Base-by-base conservation (phyloP, 2,329 filamentous ascomycete species). In the Pezizomycotina sp. region DNA sequence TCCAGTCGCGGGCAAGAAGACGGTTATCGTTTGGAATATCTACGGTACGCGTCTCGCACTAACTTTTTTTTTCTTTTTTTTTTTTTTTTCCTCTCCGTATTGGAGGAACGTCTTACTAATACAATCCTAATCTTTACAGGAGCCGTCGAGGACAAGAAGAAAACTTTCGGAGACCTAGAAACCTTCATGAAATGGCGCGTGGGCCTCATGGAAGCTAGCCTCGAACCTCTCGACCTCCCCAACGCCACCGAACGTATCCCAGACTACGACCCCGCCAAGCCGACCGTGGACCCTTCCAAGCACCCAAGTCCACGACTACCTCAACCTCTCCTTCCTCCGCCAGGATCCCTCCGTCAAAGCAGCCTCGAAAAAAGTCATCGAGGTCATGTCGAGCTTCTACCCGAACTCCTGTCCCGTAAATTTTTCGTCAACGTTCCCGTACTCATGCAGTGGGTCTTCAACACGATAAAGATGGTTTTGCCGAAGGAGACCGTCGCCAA, bases 351-450 rank as follows among this genome's bases (percentile, higher is more conserved):
- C 68, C 38, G 74, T 89, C 58, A 83, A 79, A 57, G 66, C 72
- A 3, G 78, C 80, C 10, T 77, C 72, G 47, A 74, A 72, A 52
- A 73, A 84, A 60, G 84, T 80, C 28, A 91, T 93, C 56, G 68
- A 77, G 44, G 66, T 78, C 33, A 82, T 93, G 56, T 70, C 74
- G 33, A 73, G 70, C 48, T 78, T 79, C 48, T 93, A 93, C 60
- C 84, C 86, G 86, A 93, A 62, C 71, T 92, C 6, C 67, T 93
- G 31, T 72, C 71, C 50, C 71, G 86, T 61, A 93, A 93, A 64
- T 93, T 84, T 66, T 93, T 93, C 55, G 78, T 93, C 60, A 93
- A 93, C 52, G 81, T 93, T 4, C 86, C 86, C 0, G 60, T 74
- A 37, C 65, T 93, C 52, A 93, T 93, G 84, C 79, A 81, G 38